phyloP scores from a whole-genome alignment of 2,329 filamentous ascomycete species.

The Pseudonectria foliicola region DNA sequence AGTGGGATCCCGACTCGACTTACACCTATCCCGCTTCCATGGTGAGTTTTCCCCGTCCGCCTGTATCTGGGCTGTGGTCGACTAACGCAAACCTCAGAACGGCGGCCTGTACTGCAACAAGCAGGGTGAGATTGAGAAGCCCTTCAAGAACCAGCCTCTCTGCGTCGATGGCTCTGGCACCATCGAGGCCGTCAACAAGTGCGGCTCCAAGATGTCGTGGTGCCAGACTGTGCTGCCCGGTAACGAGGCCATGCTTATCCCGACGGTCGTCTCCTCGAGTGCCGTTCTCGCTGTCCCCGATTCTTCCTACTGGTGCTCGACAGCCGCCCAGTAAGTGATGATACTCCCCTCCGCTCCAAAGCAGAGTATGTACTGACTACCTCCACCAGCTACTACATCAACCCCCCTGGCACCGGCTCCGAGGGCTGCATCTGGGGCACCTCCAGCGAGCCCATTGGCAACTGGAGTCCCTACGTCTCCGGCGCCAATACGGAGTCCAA shows the following conservation, averaged over 20 bases:
- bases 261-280: constrained; percentile 54
- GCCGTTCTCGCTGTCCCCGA: constrained; percentile 65
- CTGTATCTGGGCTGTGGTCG: background rate
- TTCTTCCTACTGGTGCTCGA: constrained; percentile 61
- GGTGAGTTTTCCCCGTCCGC: constrained; percentile 39
- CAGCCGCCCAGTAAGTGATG: constrained; percentile 61
- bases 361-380: constrained; percentile 11
- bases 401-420: constrained; percentile 59
- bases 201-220: constrained; percentile 56
- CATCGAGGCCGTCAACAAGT: constrained; percentile 60
- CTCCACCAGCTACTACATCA: constrained; percentile 65
- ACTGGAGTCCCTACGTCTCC: constrained; percentile 72
- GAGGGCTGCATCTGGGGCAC: constrained; percentile 69
- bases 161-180: constrained; percentile 63
- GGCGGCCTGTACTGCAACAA: constrained; percentile 68
- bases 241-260: constrained; percentile 76
- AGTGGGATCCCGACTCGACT: constrained; percentile 66
- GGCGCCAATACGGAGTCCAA: constrained; percentile 62
- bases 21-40: constrained; percentile 66
- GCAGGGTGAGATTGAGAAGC: constrained; percentile 58
- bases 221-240: constrained; percentile 76
- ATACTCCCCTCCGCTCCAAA: background rate
- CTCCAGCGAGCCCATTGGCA: constrained; percentile 54
- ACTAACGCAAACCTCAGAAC: constrained; percentile 40
- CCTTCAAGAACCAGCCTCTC: constrained; percentile 60